Evolutionary conservation across 768 basidiomycete species (phyloP), one percentile per base, ranked within the genome.

Genomic region (Tricholoma flavovirens): DNA sequence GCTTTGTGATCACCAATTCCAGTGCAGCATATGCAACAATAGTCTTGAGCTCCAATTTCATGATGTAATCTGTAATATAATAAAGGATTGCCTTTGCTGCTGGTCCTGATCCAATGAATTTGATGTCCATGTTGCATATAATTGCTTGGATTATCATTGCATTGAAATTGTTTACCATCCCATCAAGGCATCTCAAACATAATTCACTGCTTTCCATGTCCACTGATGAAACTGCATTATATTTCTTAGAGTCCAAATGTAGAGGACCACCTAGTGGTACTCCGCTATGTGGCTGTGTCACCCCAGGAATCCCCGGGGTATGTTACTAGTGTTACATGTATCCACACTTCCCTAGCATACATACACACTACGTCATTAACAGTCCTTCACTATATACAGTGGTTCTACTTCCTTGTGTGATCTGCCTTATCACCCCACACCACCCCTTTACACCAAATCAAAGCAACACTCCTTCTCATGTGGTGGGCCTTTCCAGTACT

Each of bases 21-120:
- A 78, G 50, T 0, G 75, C 71, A 0, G 73, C 69, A 61, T 65
- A 76, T 0, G 73, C 72, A 1, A 76, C 71, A 60, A n/a, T n/a
- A n/a, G n/a, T n/a, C n/a, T n/a, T 80, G 74, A 1, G 71, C 56
- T 75, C 75, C 7, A 79, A 55, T 46, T 74, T 54, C 55, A 80
- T 81, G 0, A 80, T 77, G 50, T 81, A 80, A 52, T 80, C 69
- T 0, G 78, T 80, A 21, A 79, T 75, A 49, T 80, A 81, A 53
- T 75, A 76, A 2, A 75, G 33, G 0, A 77, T 56, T 0, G 77
- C 77, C 55, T 78, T 78, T 3, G 75, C 75, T 0, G 68, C 55
- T 7, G 61, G 35, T 0, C 78, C 78, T 0, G 75, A 77, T 0
- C 69, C 70, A 14, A 81, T 71, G 46, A 71, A 76, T 55, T 78